These are phyloP conservation scores for Candida krabiensis DNA, from an alignment of 805 yeast species.

Conservation along the genomic window DNA sequence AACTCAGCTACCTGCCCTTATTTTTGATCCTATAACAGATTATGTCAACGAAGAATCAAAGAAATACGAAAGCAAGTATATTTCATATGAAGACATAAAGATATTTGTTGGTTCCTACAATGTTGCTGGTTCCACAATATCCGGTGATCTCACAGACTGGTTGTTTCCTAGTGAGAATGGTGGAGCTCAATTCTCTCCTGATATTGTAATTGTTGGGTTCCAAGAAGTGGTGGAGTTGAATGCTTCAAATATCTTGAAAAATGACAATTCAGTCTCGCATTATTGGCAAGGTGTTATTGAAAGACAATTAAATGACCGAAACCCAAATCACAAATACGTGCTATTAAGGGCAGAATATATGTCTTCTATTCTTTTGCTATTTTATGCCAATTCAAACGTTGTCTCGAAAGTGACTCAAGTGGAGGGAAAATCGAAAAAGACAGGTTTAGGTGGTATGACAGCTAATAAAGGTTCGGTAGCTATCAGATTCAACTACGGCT, in stretches of 20 bases:
- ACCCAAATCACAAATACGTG: constrained; percentile 45
- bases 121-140: constrained; percentile 68
- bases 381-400: constrained; percentile 56
- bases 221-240: constrained; percentile 94
- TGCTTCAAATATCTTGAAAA: constrained; percentile 85
- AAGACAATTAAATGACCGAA: constrained; percentile 51
- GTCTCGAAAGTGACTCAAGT: constrained; percentile 67
- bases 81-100: constrained; percentile 57
- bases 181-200: constrained; percentile 55
- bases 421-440: constrained; percentile 91
- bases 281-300: constrained; percentile 77
- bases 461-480: constrained; percentile 98
- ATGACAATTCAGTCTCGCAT: constrained; percentile 73
- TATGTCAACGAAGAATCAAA: constrained; percentile 68
- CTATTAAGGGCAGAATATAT: constrained; percentile 72
- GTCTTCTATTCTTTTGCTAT: constrained; percentile 63
- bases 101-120: constrained; percentile 86
- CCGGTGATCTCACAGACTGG: constrained; percentile 72
- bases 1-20: constrained; percentile 64
- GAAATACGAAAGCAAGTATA: constrained; percentile 50
- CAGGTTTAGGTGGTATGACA: constrained; percentile 95
- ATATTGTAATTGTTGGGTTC: constrained; percentile 83
- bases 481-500: constrained; percentile 79
- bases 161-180: constrained; percentile 69
- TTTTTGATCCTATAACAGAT: constrained; percentile 88